A percentile compares a stretch with the other conserved stretches of the same genome.
These are phyloP conservation scores for Saposhnikovia divaricata DNA, from an alignment of 129 eudicot species.

Conservation along the genomic window DNA sequence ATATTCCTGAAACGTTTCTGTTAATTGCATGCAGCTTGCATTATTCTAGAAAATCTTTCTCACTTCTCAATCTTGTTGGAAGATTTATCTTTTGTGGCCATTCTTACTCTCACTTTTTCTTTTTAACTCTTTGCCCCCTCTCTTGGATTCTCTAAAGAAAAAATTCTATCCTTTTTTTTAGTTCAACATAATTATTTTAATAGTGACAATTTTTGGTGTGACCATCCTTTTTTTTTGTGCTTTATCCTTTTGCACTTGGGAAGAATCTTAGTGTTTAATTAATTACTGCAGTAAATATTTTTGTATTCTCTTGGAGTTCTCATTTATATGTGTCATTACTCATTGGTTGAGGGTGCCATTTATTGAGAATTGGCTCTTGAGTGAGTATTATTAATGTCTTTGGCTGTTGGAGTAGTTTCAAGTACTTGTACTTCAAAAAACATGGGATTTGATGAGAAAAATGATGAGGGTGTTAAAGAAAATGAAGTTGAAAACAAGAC, in stretches of 20 bases:
- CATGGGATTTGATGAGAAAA: slow-evolving; percentile 78
- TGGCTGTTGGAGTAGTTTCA: slow-evolving; percentile 39
- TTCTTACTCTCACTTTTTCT: slow-evolving; percentile 15
- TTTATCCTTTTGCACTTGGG: not conserved
- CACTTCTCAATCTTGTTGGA: slow-evolving; percentile 13
- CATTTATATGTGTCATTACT: slow-evolving; percentile 9
- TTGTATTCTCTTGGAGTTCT: not conserved
- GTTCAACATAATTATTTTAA: not conserved
- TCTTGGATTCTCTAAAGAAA: slow-evolving; percentile 29
- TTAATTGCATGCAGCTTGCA: not conserved
- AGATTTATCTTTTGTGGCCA: slow-evolving; percentile 16
- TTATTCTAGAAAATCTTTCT: not conserved
- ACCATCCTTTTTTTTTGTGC: not conserved
- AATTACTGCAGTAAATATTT: not conserved
- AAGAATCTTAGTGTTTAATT: not conserved
- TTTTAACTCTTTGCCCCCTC: not conserved
- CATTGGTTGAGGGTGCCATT: not conserved
- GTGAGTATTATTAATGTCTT: slow-evolving; percentile 28
- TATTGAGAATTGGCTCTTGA: not conserved
- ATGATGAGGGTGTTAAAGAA: slow-evolving; percentile 27
- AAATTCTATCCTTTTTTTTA: not conserved
- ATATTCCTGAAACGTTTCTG: not conserved
- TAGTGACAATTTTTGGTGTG: slow-evolving; percentile 1
- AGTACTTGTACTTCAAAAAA: slow-evolving; percentile 26
- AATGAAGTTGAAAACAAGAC: slow-evolving; percentile 6